Conservation (phyloP, 192 early-diverging fungal species). For the Phycomyces blakesleeanus region DNA sequence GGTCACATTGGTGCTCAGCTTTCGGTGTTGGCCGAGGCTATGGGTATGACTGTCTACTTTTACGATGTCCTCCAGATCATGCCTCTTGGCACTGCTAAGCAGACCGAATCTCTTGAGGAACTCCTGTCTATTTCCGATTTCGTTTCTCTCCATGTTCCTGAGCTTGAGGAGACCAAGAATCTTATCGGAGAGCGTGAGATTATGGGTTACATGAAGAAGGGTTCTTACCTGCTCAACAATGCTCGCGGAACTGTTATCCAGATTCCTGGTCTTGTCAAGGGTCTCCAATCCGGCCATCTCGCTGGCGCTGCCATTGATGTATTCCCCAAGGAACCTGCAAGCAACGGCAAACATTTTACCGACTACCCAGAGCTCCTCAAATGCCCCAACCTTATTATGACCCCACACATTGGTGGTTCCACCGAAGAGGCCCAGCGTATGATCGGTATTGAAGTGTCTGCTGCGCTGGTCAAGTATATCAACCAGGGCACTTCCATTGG, state of each 20-base stretch:
- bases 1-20: conserved; percentile 98
- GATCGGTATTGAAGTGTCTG: conserved; percentile 94
- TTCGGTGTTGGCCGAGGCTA: conserved; percentile 91
- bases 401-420: conserved; percentile 98
- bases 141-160: conserved; percentile 95
- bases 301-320: conserved; percentile 96
- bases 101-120: conserved; percentile 70
- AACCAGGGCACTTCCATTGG: conserved; percentile 86
- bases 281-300: conserved; percentile 81
- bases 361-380: conserved; percentile 46
- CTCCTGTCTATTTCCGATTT: conserved; percentile 82
- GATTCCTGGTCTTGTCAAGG: conserved; percentile 82
- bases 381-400: conserved; percentile 94
- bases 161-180: conserved; percentile 95
- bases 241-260: conserved; percentile 95
- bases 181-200: conserved; percentile 90
- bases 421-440: conserved; percentile 98
- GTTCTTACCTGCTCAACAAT: conserved; percentile 91
- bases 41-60: conserved; percentile 94
- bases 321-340: conserved; percentile 90
- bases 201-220: conserved; percentile 86
- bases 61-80: conserved; percentile 88
- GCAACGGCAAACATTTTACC: conserved; percentile 80
- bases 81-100: conserved; percentile 86
- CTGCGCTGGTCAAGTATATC: conserved; percentile 81